Evolutionary conservation across 1,284 basidiomycete species (phyloP), one percentile per base, ranked within the genome.

Genomic region (Inonotus hispidus): DNA sequence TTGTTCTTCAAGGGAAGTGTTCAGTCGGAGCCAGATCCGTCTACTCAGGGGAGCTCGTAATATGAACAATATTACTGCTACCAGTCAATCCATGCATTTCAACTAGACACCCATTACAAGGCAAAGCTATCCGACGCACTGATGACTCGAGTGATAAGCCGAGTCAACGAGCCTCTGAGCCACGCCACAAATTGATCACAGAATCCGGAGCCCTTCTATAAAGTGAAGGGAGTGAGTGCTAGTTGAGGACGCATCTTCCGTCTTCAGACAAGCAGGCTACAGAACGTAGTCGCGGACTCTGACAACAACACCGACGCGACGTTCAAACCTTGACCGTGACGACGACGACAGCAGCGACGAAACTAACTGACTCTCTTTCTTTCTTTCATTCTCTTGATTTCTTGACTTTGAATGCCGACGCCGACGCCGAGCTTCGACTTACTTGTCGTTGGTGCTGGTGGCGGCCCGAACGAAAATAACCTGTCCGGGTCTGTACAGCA

Each of bases 381-480:
- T n/a, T n/a, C n/a, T n/a, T n/a, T n/a, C n/a, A n/a, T n/a, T n/a
- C n/a, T n/a, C n/a, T n/a, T n/a, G n/a, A n/a, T n/a, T n/a, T n/a
- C n/a, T n/a, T n/a, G n/a, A n/a, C n/a, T n/a, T n/a, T n/a, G n/a
- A n/a, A n/a, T n/a, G n/a, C n/a, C n/a, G n/a, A 32, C 8, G 32
- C 32, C 41, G 21, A 75, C 72, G 71, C 74, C 79, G 62, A 71
- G 78, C 60, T 90, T 90, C 70, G 85, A 90, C 70, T 67, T 92
- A 65, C 73, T 90, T 60, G 87, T 88, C 65, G 81, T 92, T 25
- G 89, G 90, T 65, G 82, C 83, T 62, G 89, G 89, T 63, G 89
- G 90, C 53, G 89, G 90, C 53, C 86, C 86, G 21, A 82, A 82
- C 69, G 89, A 92, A 71, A 83, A 82, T 41, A 86, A 92, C 73